Base-by-base conservation (phyloP, 495 filamentous ascomycete genomes). In the Xylaria castorea region DNA sequence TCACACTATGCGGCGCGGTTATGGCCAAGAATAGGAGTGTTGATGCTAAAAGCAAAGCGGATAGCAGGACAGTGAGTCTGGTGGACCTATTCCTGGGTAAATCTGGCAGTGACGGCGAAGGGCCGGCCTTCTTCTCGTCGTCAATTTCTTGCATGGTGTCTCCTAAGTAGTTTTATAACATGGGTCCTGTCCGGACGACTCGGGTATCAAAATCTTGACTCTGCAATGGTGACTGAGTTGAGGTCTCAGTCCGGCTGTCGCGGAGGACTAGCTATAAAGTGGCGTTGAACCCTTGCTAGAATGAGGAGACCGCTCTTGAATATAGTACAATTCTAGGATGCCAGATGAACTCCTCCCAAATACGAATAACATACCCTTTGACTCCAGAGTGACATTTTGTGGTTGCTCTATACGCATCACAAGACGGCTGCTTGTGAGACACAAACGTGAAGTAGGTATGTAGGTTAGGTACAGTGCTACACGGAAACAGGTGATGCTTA, bases 91-190 rank as follows among this genome's bases (percentile, higher is more conserved):
- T 71, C 69, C 50, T 55, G 44, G 18, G 69, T 3, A 32, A 25
- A 32, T 46, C 69, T 25, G 34, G 48, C 16, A 32, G 34, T 6
- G 14, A n/a, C 60, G 48, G 46, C 25, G 69, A 71, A 65, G 69
- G 61, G 20, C 58, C 69, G 7, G 40, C 60, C 69, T 57, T 71
- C 68, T 71, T 64, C 34, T 71, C 61, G 48, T 46, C n/a, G 18
- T 44, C 46, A 25, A 65, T 53, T 48, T 57, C 69, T 16, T 55
- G 25, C 69, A 71, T 71, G 69, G 69, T 3, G 60, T 65, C 60
- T 51, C 46, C 30, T 22, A 57, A 25, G 44, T 1, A 25, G 9
- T 25, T 25, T 44, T 22, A 53, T 63, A 14, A 32, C 32, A 40
- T 40, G 30, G 32, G 30, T 46, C 7, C 34, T 18, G 11, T 57